A percentile compares a stretch with the other conserved stretches of the same genome.
phyloP scores from a whole-genome alignment of 2,329 filamentous ascomycete genomes.

The Tothia fuscella region DNA sequence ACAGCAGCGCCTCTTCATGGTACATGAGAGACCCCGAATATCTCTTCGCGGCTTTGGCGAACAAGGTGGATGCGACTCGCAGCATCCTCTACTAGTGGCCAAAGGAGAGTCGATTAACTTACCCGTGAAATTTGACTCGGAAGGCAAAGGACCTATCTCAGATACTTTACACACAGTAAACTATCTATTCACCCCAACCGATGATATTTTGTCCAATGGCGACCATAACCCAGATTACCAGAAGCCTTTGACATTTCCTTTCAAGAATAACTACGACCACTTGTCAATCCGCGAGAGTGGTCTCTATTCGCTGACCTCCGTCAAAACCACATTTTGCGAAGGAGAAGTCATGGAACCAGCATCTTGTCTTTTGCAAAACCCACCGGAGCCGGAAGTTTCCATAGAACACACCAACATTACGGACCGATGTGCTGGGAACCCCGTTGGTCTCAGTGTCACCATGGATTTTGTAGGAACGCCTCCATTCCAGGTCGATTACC shows the following conservation, averaged over 20 bases:
- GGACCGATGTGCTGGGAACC: conserved; percentile 90
- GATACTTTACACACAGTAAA: conserved; percentile 60
- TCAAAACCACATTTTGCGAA: conserved; percentile 68
- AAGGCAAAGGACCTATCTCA: conserved; percentile 42
- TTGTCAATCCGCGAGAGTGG: conserved; percentile 65
- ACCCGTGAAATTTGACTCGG: conserved; percentile 58
- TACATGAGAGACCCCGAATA: conserved; percentile 74
- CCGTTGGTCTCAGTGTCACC: conserved; percentile 79
- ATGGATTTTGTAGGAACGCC: conserved; percentile 86
- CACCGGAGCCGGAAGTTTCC: conserved; percentile 68
- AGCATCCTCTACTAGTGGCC: conserved; percentile 71
- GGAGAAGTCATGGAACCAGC: conserved; percentile 89
- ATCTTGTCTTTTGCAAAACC: conserved; percentile 85
- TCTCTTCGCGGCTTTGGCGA: conserved; percentile 35
- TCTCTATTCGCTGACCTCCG: conserved; percentile 71
- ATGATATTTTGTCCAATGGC: conserved; percentile 55
- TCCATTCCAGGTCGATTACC: conserved; percentile 75
- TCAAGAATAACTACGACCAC: conserved; percentile 34
- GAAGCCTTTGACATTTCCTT: not conserved
- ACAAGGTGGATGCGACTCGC: conserved; percentile 55
- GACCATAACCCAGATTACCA: conserved; percentile 53
- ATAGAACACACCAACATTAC: conserved; percentile 71
- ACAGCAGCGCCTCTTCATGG: conserved; percentile 65
- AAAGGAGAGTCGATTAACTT: conserved; percentile 57
- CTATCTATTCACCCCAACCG: conserved; percentile 72